Percentiles rank a stretch among this genome's conserved stretches.
Evolutionary conservation across 1,139 yeast genomes (phyloP).

Genomic region (Entelexis sorbosivorans): DNA sequence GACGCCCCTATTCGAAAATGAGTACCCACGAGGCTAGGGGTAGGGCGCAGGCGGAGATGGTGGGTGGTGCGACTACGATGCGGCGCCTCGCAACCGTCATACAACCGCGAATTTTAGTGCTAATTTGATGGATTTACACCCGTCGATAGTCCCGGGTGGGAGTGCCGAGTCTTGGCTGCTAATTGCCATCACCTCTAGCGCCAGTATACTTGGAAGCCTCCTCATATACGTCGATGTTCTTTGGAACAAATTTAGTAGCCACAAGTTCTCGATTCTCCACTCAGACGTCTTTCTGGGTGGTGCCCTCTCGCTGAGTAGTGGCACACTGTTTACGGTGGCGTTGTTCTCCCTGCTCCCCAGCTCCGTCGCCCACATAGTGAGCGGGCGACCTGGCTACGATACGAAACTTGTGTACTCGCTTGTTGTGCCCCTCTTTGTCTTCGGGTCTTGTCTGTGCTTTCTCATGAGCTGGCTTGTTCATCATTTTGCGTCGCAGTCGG

Average conservation of each 20-base stretch:
- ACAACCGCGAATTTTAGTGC: neutral
- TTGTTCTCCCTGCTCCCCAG: conserved; percentile 64
- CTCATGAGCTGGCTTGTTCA: conserved; percentile 56
- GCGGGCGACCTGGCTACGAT: conserved; percentile 23
- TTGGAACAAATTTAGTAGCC: conserved; percentile 33
- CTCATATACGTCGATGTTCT: conserved; percentile 38
- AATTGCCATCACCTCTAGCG: conserved; percentile 30
- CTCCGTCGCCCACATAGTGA: conserved; percentile 36
- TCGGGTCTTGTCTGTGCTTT: conserved; percentile 54
- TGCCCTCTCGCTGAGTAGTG: conserved; percentile 62
- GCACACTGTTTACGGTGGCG: conserved; percentile 57
- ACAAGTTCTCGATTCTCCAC: conserved; percentile 43
- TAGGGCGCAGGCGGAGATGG: neutral
- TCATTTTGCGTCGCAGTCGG: conserved; percentile 62
- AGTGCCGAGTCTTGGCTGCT: conserved; percentile 13
- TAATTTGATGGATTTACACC: neutral
- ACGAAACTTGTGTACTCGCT: conserved; percentile 30
- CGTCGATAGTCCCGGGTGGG: neutral
- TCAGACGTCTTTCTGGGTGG: conserved; percentile 53
- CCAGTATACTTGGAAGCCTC: conserved; percentile 51
- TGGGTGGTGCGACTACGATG: neutral
- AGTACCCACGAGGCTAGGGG: neutral
- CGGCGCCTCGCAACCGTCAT: neutral
- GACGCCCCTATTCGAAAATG: neutral
- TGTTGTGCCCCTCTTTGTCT: conserved; percentile 42